phyloP scores from a whole-genome alignment of 495 filamentous ascomycete species.

The Recurvomyces mirabilis region DNA sequence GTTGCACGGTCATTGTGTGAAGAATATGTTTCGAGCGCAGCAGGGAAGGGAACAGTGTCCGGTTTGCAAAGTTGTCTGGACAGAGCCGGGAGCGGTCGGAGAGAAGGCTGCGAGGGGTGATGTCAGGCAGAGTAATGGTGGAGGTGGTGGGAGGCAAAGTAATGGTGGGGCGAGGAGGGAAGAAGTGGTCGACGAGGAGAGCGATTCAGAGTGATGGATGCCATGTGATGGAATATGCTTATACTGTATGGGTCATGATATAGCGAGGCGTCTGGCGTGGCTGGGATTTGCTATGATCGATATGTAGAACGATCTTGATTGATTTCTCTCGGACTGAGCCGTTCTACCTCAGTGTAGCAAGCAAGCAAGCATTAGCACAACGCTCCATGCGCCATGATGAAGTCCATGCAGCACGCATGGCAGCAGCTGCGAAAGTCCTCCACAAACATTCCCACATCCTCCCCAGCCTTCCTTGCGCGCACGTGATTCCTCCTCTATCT shows the following conservation, averaged over 20 bases:
- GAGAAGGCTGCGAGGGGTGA: slow-evolving; percentile 49
- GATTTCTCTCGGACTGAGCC: slow-evolving; percentile 1
- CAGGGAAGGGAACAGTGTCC: slow-evolving; percentile 54
- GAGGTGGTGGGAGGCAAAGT: not conserved
- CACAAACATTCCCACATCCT: no score
- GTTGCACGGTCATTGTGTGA: slow-evolving; percentile 67
- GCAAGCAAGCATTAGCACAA: slow-evolving; percentile 1
- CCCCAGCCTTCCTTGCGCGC: not conserved
- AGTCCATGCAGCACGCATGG: slow-evolving; percentile 2
- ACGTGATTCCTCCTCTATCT: slow-evolving; percentile 45
- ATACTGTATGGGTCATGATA: not conserved
- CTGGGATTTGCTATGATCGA: no score
- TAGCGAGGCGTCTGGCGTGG: slow-evolving; percentile 18
- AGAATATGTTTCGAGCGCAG: slow-evolving; percentile 58
- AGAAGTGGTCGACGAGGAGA: slow-evolving; percentile 1
- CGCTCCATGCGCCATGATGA: slow-evolving; percentile 8
- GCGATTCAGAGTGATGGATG: not conserved
- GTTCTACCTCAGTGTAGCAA: slow-evolving; percentile 3
- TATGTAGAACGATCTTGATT: slow-evolving; percentile 1
- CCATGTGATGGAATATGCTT: no score
- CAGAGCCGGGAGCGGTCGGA: slow-evolving; percentile 64
- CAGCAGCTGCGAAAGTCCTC: no score
- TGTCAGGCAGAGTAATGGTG: not conserved
- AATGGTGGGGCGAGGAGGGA: slow-evolving; percentile 3
- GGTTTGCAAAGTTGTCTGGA: slow-evolving; percentile 60